Conservation (phyloP, 345 rosid genomes). For the Eucalyptus viminalis region DNA sequence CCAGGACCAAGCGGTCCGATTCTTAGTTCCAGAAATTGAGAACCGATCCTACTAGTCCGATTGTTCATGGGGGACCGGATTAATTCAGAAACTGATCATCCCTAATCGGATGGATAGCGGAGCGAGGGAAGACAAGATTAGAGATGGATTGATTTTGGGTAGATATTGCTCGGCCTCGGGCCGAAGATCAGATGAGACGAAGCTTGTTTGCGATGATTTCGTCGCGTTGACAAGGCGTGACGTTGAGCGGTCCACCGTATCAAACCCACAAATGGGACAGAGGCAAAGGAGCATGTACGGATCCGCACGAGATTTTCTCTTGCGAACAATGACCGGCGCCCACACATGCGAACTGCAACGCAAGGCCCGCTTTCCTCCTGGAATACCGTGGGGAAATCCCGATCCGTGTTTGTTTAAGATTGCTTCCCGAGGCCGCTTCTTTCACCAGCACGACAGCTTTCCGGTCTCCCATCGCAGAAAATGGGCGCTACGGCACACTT, state of each 20-base stretch:
- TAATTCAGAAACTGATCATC: neutral
- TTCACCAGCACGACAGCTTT: neutral
- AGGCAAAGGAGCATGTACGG: neutral
- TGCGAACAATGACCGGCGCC: neutral
- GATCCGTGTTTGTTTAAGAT: neutral
- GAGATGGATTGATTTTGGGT: neutral
- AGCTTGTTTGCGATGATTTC: neutral
- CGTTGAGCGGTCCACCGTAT: neutral
- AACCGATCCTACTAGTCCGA: too few relatives aligned
- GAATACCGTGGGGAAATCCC: neutral
- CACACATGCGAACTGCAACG: neutral
- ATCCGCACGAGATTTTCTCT: neutral
- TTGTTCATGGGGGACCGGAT: neutral
- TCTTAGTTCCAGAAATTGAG: neutral
- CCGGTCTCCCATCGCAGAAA: neutral
- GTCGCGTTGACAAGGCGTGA: neutral
- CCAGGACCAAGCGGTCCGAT: neutral
- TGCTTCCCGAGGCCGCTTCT: neutral
- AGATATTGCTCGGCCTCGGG: neutral
- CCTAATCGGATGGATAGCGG: neutral
- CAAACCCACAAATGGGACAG: neutral
- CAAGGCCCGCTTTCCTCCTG: neutral
- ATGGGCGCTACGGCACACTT: neutral
- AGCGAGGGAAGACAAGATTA: neutral
- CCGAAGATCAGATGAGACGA: neutral